These are phyloP conservation scores for Fusarium coicis DNA, from an alignment of 2,329 filamentous ascomycete species.

Conservation along the genomic window DNA sequence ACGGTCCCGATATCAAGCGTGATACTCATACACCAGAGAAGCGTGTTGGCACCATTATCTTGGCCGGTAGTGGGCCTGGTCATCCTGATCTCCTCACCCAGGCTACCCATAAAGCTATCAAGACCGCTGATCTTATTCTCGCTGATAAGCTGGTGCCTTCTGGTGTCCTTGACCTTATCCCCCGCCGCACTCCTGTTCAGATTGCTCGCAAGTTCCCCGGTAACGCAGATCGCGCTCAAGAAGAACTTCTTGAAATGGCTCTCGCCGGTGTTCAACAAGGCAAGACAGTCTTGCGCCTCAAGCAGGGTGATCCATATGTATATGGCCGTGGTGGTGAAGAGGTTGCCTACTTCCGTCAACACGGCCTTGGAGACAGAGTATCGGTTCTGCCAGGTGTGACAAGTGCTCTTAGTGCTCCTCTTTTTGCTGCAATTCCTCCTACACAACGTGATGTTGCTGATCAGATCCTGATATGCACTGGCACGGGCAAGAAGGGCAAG, in stretches of 20 bases:
- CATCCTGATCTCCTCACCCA: constrained; percentile 91
- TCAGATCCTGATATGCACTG: constrained; percentile 95
- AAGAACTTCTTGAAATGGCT: constrained; percentile 85
- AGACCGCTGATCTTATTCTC: constrained; percentile 79
- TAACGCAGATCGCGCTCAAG: constrained; percentile 92
- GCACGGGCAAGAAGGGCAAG: constrained; percentile 90
- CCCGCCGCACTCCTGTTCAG: constrained; percentile 85
- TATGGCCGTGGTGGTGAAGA: constrained; percentile 97
- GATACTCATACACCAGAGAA: constrained; percentile 27
- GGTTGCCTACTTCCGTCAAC: constrained; percentile 80
- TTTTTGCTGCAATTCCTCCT: constrained; percentile 88
- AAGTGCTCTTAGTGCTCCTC: constrained; percentile 83
- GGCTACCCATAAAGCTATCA: constrained; percentile 81
- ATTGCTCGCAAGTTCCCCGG: constrained; percentile 98
- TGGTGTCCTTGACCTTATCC: constrained; percentile 87
- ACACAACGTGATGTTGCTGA: constrained; percentile 93
- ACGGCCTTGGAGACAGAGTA: constrained; percentile 72
- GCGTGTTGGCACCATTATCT: constrained; percentile 76
- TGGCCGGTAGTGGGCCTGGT: constrained; percentile 92
- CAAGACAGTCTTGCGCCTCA: constrained; percentile 85
- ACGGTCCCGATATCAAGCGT: constrained; percentile 39
- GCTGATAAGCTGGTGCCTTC: constrained; percentile 89
- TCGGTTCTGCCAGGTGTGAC: constrained; percentile 90
- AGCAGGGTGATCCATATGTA: constrained; percentile 96
- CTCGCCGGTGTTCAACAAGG: constrained; percentile 73